Evolutionary conservation across 768 basidiomycete species (phyloP), one percentile per base, ranked within the genome.

Genomic region (Tylopilus sp.): DNA sequence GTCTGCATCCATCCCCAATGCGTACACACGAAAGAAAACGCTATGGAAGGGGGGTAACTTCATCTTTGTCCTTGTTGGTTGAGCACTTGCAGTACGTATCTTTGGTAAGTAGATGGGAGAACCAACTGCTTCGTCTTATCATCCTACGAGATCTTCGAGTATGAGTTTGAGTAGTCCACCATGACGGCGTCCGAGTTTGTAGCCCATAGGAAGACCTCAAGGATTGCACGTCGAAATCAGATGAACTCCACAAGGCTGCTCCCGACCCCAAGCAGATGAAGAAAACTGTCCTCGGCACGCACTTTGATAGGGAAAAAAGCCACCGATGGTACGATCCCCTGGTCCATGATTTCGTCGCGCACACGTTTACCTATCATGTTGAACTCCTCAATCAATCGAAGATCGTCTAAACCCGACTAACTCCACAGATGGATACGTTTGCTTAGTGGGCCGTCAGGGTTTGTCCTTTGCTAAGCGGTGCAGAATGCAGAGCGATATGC

Each of bases 131-230:
- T 57, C n/a, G 48, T 50, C 47, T 41, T 46, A 17, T 55, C 40
- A 26, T 57, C 48, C 55, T 52, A 57, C 20, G 47, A 42, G 28
- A 57, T 38, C 31, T 28, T 57, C 15, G 52, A 44, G 40, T 57
- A 54, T 9, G 55, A 53, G 47, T 46, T 53, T 22, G 51, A 48
- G 28, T 56, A 56, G 43, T 56, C 52, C 43, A 53, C 55, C 55
- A 56, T 53, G 47, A 56, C 52, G n/a, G 53, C n/a, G 43, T 53
- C 55, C 11, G 55, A 57, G 35, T 30, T 54, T 12, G 44, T n/a
- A 15, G 56, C 56, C 52, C 52, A 57, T 10, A 44, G 44, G 40
- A 53, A 57, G 6, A 54, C 44, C 17, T 44, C 8, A 20, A 55
- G 10, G 17, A 54, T 39, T 38, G 48, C 52, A 11, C 35, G 56